Percentiles rank a stretch among this genome's conserved stretches.
These are phyloP conservation scores for grape (Vitis vinifera) DNA, from an alignment of 164 flowering plant species.

Conservation along the genomic window DNA sequence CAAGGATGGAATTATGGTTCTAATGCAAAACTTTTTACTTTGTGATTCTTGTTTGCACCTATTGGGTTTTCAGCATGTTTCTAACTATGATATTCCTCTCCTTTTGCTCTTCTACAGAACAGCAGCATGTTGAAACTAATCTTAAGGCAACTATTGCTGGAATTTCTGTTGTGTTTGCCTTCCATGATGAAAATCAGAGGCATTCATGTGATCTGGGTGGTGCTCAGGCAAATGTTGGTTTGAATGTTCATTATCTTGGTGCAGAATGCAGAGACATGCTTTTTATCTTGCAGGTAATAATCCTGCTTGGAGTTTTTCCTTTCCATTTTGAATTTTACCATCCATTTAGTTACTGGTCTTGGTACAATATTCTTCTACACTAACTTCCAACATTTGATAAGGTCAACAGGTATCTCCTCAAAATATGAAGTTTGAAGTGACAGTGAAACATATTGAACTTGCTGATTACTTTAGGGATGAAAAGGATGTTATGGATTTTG, in stretches of 20 bases:
- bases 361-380: not conserved
- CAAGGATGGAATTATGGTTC: not conserved
- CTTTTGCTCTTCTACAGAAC: constrained; percentile 51
- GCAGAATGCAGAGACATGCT: constrained; percentile 44
- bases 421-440: constrained; percentile 62
- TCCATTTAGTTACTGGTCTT: not conserved
- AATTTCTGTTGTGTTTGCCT: constrained; percentile 56
- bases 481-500: constrained; percentile 16
- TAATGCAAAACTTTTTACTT: not conserved
- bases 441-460: constrained; percentile 58
- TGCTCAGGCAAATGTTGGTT: constrained; percentile 21
- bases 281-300: constrained; percentile 68
- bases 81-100: constrained; percentile 2
- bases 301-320: constrained; percentile 12
- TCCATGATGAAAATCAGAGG: constrained; percentile 54
- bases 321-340: not conserved
- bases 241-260: constrained; percentile 46
- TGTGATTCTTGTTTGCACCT: not conserved
- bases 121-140: constrained; percentile 71
- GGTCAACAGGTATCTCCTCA: constrained; percentile 70
- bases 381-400: constrained; percentile 37
- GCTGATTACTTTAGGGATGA: constrained; percentile 42
- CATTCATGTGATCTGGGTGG: constrained; percentile 17
- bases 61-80: not conserved
- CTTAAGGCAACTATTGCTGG: constrained; percentile 62